Evolutionary conservation across 1,284 basidiomycete genomes (phyloP), one percentile per base, ranked within the genome.

Genomic region (Ceratobasidium sp.): DNA sequence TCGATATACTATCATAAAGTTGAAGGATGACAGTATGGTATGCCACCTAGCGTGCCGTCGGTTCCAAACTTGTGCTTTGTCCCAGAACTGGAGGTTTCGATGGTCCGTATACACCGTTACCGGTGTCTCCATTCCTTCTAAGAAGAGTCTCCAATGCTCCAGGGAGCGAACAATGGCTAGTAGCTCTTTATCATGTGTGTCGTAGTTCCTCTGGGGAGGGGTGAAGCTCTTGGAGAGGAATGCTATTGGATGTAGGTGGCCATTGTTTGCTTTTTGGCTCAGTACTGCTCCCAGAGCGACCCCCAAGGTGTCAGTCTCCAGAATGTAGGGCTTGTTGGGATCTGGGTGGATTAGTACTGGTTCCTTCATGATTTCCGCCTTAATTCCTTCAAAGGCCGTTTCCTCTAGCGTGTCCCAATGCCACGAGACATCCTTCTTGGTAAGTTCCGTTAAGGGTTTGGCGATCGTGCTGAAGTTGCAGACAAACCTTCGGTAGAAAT

Each of bases 141-240:
- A 62, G 46, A 49, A 80, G 24, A 77, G 74, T 5, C 79, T 62
- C 80, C 80, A 82, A 14, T 73, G 22, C 14, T 77, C 64, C 4
- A 74, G 39, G 7, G 69, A 31, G 4, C 24, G 7, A 22, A 72
- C 61, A 19, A 72, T 61, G 1, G 69, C 79, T 80, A n/a, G n/a
- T n/a, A n/a, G n/a, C n/a, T n/a, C n/a, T n/a, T n/a, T n/a, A n/a
- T n/a, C n/a, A n/a, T n/a, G n/a, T n/a, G n/a, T n/a, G n/a, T n/a
- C n/a, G n/a, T n/a, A n/a, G n/a, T n/a, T n/a, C n/a, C n/a, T n/a
- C 62, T 84, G 79, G 1, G 82, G 78, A 0, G 76, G 61, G 14
- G 54, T 14, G 39, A 72, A 61, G 2, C 31, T 58, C 48, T 61
- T 6, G 0, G 56, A 62, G 41, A 72, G 34, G 51, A 53, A 64